Evolutionary conservation across 768 basidiomycete genomes (phyloP), one percentile per base, ranked within the genome.

Genomic region (Nidula microcarpa): DNA sequence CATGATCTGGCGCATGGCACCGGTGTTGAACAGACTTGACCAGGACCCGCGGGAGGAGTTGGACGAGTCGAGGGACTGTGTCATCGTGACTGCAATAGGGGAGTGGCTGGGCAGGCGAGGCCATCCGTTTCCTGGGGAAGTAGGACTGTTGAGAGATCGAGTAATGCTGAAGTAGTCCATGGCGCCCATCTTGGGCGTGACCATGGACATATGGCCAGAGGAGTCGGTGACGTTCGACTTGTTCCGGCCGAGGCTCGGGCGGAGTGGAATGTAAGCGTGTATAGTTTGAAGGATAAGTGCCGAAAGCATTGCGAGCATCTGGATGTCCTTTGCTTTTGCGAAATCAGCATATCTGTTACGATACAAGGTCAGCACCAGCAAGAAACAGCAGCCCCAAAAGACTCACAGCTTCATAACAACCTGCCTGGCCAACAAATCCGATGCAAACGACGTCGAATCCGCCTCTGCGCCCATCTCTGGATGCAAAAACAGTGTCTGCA

Each of bases 221-320:
- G 37, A 51, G 50, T 23, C 51, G 43, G 33, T 34, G 43, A 10
- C n/a, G 49, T 18, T 48, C 50, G 36, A 34, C 50, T 44, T 54
- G 18, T 30, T 30, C 23, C 23, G 23, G 23, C 23, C 23, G 23
- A 30, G 23, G 23, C 23, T 4, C 23, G 23, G 23, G 4, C 23
- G 23, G 4, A 30, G 23, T 11, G 39, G 39, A 41, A 17, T 11
- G 5, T 41, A 41, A 41, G 39, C 39, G 55, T 70, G 61, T 11
- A 61, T 62, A 6, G 66, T 77, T 61, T 86, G 85, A 2, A 92
- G 72, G 2, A 92, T 68, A n/a, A 91, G 66, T 47, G 82, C 72
- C 0, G 89, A 75, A 3, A 91, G 55, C 81, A 94, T 91, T 0
- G 88, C 89, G 13, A 94, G 73, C 84, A 91, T 85, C 60, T 93